A percentile compares a stretch with the other conserved stretches of the same genome.
These are phyloP conservation scores for Cercospora sp. DNA, from an alignment of 2,329 filamentous ascomycete genomes.

Conservation along the genomic window DNA sequence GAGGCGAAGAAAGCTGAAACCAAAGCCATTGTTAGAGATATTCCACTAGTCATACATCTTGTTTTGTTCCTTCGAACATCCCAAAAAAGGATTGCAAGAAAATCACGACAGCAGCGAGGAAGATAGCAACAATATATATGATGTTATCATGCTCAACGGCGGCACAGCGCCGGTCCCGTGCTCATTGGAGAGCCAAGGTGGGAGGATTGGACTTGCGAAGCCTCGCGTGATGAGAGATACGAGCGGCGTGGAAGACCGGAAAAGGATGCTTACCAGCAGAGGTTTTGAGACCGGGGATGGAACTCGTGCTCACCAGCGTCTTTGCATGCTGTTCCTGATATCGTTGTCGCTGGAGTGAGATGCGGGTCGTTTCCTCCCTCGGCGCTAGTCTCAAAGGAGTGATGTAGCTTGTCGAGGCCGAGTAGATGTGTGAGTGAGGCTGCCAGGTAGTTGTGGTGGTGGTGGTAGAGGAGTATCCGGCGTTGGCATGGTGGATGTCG, in stretches of 20 bases:
- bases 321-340: constrained; percentile 31
- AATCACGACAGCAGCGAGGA: not conserved
- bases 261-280: constrained; percentile 37
- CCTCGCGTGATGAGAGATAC: not conserved
- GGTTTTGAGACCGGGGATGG: constrained; percentile 40
- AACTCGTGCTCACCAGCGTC: constrained; percentile 29
- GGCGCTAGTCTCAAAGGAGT: constrained; percentile 26
- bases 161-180: constrained; percentile 7
- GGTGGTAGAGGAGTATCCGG: constrained; percentile 22
- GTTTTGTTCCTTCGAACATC: not conserved
- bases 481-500: constrained; percentile 29
- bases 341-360: constrained; percentile 36
- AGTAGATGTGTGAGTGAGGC: constrained; percentile 14
- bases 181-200: constrained; percentile 13
- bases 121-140: not conserved
- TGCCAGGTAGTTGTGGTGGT: constrained; percentile 18
- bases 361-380: constrained; percentile 32
- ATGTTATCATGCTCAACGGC: not conserved
- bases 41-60: not conserved
- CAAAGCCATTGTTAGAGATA: constrained; percentile 13
- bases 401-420: constrained; percentile 16
- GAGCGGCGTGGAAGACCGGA: not conserved
- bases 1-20: constrained; percentile 76
- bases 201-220: not conserved
- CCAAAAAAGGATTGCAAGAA: not conserved